Evolutionary conservation across 495 filamentous ascomycete genomes (phyloP).

Genomic region (Aspergillus asperescens): DNA sequence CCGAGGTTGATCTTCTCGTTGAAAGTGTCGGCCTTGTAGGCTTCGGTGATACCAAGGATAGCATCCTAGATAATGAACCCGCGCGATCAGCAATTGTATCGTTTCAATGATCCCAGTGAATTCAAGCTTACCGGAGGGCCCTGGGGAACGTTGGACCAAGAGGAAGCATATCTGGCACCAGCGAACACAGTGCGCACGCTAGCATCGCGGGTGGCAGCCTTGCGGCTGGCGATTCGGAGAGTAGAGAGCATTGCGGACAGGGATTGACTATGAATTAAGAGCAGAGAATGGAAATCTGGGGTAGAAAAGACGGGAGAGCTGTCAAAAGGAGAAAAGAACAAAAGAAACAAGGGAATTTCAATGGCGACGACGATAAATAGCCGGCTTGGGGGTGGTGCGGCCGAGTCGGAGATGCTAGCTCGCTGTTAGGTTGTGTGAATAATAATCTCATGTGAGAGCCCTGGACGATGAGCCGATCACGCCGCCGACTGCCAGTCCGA

Average conservation of each 20-base stretch:
- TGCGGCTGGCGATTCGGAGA: conserved; percentile 50
- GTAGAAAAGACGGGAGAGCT: conserved; percentile 13
- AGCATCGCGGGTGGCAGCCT: conserved; percentile 46
- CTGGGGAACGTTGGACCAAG: conserved; percentile 86
- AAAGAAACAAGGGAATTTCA: conserved; percentile 3
- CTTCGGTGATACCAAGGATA: conserved; percentile 96
- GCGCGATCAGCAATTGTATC: conserved; percentile 28
- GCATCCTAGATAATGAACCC: conserved; percentile 49
- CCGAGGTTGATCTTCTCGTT: conserved; percentile 95
- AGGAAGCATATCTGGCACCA: conserved; percentile 65
- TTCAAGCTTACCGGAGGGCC: conserved; percentile 76
- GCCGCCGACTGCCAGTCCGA: not conserved
- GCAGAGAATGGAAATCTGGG: conserved; percentile 14
- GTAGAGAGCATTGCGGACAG: conserved; percentile 50
- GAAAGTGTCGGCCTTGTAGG: conserved; percentile 93
- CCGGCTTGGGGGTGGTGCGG: not conserved
- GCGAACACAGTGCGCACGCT: conserved; percentile 43
- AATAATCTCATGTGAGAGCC: conserved; percentile 40
- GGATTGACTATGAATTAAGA: conserved; percentile 4
- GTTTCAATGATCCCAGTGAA: conserved; percentile 1
- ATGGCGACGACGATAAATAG: conserved; percentile 25
- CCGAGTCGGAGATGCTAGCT: conserved; percentile 29
- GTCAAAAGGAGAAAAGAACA: conserved; percentile 19
- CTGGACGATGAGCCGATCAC: conserved; percentile 11
- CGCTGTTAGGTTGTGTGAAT: conserved; percentile 10